Conservation (phyloP, 1,139 yeast species). For the Blastobotrys buckinghamii region DNA sequence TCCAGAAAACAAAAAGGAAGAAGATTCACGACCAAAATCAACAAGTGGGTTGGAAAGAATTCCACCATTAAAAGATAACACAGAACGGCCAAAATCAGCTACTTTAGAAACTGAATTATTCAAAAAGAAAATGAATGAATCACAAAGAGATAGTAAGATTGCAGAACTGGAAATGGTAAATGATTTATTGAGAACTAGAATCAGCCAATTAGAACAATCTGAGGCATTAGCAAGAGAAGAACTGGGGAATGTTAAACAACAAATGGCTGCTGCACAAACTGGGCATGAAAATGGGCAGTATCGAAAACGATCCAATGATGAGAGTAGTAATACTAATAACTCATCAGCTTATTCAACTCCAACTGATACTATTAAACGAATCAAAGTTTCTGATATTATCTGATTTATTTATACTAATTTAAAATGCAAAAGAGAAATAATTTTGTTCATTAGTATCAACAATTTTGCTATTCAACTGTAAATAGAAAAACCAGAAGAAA, state of each 20-base stretch:
- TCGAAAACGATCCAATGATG: background rate
- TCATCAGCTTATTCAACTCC: background rate
- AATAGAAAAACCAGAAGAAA: no score
- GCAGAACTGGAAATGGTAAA: constrained; percentile 84
- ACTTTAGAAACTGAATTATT: background rate
- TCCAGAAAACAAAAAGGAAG: constrained; percentile 15
- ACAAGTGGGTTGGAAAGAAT: constrained; percentile 29
- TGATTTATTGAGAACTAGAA: constrained; percentile 74
- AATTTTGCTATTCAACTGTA: no score
- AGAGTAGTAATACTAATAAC: no score
- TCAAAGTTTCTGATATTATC: constrained; percentile 22
- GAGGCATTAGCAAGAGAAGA: constrained; percentile 39
- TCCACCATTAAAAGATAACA: constrained; percentile 24
- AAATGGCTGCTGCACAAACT: constrained; percentile 14
- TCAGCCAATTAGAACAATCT: constrained; percentile 69
- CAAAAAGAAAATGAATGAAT: background rate
- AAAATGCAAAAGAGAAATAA: background rate
- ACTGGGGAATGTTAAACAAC: constrained; percentile 25
- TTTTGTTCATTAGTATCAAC: background rate
- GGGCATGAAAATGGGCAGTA: constrained; percentile 10
- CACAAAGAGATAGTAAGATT: constrained; percentile 17
- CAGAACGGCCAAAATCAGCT: background rate
- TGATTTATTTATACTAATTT: constrained; percentile 8
- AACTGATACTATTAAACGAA: constrained; percentile 18
- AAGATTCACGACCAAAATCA: constrained; percentile 31